These are phyloP conservation scores for Brassica cretica DNA, from an alignment of 345 rosid species.

Conservation along the genomic window DNA sequence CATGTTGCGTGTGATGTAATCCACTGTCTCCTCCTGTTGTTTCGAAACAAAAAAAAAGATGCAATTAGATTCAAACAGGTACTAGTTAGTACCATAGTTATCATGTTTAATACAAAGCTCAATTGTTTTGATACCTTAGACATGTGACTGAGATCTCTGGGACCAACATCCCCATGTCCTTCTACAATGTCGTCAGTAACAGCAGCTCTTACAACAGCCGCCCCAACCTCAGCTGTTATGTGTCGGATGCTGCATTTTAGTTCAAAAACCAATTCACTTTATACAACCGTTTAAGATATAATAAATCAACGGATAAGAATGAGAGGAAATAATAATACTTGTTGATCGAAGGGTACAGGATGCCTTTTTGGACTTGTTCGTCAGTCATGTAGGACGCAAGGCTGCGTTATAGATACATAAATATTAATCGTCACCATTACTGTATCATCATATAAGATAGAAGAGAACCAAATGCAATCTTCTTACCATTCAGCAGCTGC, in stretches of 20 bases:
- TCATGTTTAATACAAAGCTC: conserved; percentile 4
- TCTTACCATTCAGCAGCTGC: conserved; percentile 91
- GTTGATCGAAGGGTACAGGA: conserved; percentile 78
- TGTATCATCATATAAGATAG: background rate
- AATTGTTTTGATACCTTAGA: conserved; percentile 57
- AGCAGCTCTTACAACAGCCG: conserved; percentile 89
- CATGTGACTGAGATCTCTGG: conserved; percentile 74
- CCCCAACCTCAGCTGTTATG: conserved; percentile 91
- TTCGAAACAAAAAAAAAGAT: background rate
- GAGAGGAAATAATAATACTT: conserved; percentile 55
- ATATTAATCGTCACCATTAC: background rate
- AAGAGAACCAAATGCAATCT: conserved; percentile 7
- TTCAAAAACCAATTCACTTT: conserved; percentile 3
- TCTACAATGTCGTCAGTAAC: conserved; percentile 83
- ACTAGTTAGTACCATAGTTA: background rate
- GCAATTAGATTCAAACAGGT: background rate
- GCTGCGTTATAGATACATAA: conserved; percentile 49
- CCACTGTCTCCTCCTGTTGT: conserved; percentile 83
- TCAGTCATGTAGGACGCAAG: conserved; percentile 95
- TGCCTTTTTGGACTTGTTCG: conserved; percentile 70
- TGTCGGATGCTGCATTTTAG: conserved; percentile 74
- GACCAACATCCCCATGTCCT: conserved; percentile 73
- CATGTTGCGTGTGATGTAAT: conserved; percentile 64
- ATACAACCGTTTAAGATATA: background rate
- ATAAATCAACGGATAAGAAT: background rate